Evolutionary conservation across 2,329 filamentous ascomycete species (phyloP).

Genomic region (Gaeumannomyces sp.): DNA sequence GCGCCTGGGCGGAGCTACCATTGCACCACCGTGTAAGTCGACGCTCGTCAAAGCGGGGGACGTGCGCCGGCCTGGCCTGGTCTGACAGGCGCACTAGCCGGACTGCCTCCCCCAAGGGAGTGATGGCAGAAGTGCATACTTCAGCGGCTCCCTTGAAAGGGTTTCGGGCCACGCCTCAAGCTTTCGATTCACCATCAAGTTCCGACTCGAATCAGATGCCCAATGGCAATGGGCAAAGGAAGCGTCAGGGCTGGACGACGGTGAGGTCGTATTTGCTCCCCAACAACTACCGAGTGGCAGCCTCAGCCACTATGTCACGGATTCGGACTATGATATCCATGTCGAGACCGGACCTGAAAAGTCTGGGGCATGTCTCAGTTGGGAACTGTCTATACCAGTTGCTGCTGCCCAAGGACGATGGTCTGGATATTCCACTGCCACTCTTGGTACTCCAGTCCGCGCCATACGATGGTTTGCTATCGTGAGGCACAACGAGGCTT

Average conservation of each 20-base stretch:
- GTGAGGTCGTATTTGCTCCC: slow-evolving; percentile 40
- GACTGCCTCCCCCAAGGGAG: not conserved
- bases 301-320: slow-evolving; percentile 50
- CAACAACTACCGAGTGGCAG: slow-evolving; percentile 25
- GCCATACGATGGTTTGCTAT: slow-evolving; percentile 65
- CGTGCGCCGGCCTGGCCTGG: not conserved
- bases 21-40: not conserved
- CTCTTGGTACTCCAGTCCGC: slow-evolving; percentile 19
- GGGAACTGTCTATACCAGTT: slow-evolving; percentile 44
- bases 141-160: not conserved
- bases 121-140: not conserved
- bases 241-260: slow-evolving; percentile 56
- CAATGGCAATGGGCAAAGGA: slow-evolving; percentile 69
- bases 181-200: slow-evolving; percentile 62
- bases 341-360: not conserved
- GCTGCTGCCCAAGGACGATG: slow-evolving; percentile 52
- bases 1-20: not conserved
- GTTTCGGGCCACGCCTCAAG: not conserved
- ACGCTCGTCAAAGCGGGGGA: not conserved
- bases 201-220: slow-evolving; percentile 43
- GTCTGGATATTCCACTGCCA: slow-evolving; percentile 20
- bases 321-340: slow-evolving; percentile 60
- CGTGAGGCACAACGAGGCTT: slow-evolving; percentile 72
- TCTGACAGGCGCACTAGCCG: not conserved
- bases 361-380: not conserved